Conservation (phyloP, 2,329 filamentous ascomycete genomes). For the Cadophora sp. region DNA sequence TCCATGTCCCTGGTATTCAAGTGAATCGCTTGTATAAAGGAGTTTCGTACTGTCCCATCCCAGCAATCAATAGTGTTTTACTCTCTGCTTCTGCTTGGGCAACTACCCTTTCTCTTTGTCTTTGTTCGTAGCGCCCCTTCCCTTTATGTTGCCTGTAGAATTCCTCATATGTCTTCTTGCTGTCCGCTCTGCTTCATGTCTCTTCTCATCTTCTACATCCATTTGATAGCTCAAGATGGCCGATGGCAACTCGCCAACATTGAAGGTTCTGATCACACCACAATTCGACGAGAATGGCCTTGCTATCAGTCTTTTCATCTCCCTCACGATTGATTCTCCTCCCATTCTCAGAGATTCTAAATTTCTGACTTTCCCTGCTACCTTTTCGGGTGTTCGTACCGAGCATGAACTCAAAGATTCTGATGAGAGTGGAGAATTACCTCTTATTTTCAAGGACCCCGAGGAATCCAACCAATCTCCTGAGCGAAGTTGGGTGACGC, state of each 20-base stretch:
- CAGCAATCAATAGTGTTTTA: background rate
- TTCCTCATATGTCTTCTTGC: background rate
- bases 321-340: constrained; percentile 3
- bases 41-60: background rate
- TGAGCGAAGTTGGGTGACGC: background rate
- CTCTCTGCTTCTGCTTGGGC: background rate
- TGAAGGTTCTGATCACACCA: background rate
- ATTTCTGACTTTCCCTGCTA: background rate
- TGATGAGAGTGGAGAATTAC: constrained; percentile 3
- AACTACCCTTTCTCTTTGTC: background rate
- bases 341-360: background rate
- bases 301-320: background rate
- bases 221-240: background rate
- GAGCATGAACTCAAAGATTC: background rate
- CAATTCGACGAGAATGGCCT: background rate
- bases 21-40: background rate
- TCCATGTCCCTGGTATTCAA: background rate
- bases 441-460: background rate
- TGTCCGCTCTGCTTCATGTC: background rate
- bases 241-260: background rate
- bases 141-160: background rate
- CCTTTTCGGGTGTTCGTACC: background rate
- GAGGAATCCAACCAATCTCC: background rate
- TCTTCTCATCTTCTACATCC: background rate
- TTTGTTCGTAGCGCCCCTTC: background rate